Percentiles rank a stretch among this genome's conserved stretches.
These are phyloP conservation scores for Suillus subluteus DNA, from an alignment of 768 basidiomycete genomes.

Conservation along the genomic window DNA sequence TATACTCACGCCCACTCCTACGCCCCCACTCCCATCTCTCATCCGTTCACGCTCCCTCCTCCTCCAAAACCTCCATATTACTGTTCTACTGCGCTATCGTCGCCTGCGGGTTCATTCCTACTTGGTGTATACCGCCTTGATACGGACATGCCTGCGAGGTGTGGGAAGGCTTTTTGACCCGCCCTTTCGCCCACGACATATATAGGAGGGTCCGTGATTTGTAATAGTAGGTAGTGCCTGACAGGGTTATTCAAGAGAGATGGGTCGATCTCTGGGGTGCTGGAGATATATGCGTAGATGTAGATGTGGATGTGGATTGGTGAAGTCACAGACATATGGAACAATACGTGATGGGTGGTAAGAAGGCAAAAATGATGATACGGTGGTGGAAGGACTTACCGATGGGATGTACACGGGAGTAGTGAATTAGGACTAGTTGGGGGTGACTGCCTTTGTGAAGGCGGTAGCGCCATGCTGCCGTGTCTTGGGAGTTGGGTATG, in stretches of 20 bases:
- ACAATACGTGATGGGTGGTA: conserved; percentile 11
- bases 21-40: conserved; percentile 48
- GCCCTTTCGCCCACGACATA: conserved; percentile 74
- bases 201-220: conserved; percentile 65
- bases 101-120: conserved; percentile 49
- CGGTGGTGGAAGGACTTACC: conserved; percentile 51
- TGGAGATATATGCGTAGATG: not conserved
- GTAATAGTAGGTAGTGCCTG: conserved; percentile 72
- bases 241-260: conserved; percentile 61
- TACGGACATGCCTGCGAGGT: conserved; percentile 32
- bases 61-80: conserved; percentile 75
- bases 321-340: not conserved
- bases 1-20: conserved; percentile 40
- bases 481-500: conserved; percentile 58
- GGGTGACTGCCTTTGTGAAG: conserved; percentile 74
- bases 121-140: conserved; percentile 31
- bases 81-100: conserved; percentile 75
- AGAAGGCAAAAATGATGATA: not conserved
- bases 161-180: conserved; percentile 61
- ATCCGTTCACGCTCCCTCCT: conserved; percentile 60
- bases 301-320: not conserved
- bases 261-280: conserved; percentile 57
- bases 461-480: conserved; percentile 70
- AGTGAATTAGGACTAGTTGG: conserved; percentile 77
- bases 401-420: conserved; percentile 62